Evolutionary conservation across 1,139 yeast genomes (phyloP).

Genomic region (Hansenula anomala): DNA sequence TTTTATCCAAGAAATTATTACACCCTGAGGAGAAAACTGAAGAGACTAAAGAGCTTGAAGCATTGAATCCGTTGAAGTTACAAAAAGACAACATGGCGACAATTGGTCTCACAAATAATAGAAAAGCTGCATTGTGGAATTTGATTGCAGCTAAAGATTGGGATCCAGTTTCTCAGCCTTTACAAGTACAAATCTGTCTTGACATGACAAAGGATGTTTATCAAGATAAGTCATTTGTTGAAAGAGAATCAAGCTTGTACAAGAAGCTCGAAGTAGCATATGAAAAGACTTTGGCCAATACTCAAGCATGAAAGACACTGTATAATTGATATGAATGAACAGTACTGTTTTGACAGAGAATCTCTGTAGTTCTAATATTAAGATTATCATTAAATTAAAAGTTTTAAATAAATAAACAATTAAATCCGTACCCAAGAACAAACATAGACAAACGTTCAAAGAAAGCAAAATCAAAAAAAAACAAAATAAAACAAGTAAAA

Average conservation of each 20-base stretch:
- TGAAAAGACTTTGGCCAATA: conserved; percentile 7
- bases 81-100: conserved; percentile 31
- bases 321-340: too few relatives aligned
- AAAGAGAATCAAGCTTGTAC: conserved; percentile 20
- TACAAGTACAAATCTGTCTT: conserved; percentile 17
- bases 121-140: conserved; percentile 80
- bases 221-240: conserved; percentile 8
- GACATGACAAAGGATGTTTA: conserved; percentile 9
- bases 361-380: too few relatives aligned
- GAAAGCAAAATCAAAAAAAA: neutral
- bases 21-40: conserved; percentile 5
- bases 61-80: conserved; percentile 35
- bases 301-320: too few relatives aligned
- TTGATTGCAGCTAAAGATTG: conserved; percentile 75
- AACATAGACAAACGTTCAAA: neutral
- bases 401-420: too few relatives aligned
- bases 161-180: conserved; percentile 33
- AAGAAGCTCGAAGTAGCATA: conserved; percentile 8
- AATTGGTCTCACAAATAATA: conserved; percentile 52
- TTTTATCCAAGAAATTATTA: conserved; percentile 12
- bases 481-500: neutral
- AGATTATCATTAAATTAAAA: too few relatives aligned
- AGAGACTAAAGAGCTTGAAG: conserved; percentile 10
- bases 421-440: neutral
- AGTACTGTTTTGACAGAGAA: too few relatives aligned